These are phyloP conservation scores for Telopea speciosissima DNA, from an alignment of 177 flowering plant genomes.

Conservation along the genomic window DNA sequence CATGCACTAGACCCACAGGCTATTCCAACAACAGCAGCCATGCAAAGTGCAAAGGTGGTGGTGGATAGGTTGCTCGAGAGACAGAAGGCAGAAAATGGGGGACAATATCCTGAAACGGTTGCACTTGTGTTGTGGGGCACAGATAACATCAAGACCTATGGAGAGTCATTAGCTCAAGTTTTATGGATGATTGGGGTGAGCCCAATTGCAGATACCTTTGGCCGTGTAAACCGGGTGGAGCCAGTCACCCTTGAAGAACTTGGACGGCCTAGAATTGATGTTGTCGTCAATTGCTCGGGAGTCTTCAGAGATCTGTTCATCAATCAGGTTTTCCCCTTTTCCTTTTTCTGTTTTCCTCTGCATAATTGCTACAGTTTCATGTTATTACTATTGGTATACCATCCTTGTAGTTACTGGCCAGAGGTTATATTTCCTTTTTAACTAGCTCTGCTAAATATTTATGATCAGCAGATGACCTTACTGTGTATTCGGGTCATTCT, in stretches of 20 bases:
- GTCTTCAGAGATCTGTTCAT: constrained; percentile 98
- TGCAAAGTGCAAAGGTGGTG: constrained; percentile 92
- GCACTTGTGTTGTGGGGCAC: constrained; percentile 99
- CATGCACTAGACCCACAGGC: constrained; percentile 97
- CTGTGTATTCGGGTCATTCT: neutral
- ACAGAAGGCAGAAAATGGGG: constrained; percentile 93
- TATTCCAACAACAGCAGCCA: constrained; percentile 91
- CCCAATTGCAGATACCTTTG: constrained; percentile 81
- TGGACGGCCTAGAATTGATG: constrained; percentile 96
- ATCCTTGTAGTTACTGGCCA: neutral
- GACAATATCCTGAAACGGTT: constrained; percentile 91
- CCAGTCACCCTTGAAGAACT: constrained; percentile 90
- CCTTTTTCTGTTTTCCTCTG: neutral
- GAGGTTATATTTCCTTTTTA: neutral
- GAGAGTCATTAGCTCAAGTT: constrained; percentile 96
- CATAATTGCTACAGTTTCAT: neutral
- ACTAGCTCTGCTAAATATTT: neutral
- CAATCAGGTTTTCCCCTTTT: constrained; percentile 61
- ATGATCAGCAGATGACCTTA: neutral
- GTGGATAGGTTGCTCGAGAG: constrained; percentile 91
- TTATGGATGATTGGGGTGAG: constrained; percentile 93
- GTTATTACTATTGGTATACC: neutral
- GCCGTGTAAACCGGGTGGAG: constrained; percentile 94
- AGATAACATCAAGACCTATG: constrained; percentile 95
- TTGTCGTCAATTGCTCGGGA: constrained; percentile 98